Evolutionary conservation across 2,329 filamentous ascomycete species (phyloP).

Genomic region (Taxawa tesnikishii): DNA sequence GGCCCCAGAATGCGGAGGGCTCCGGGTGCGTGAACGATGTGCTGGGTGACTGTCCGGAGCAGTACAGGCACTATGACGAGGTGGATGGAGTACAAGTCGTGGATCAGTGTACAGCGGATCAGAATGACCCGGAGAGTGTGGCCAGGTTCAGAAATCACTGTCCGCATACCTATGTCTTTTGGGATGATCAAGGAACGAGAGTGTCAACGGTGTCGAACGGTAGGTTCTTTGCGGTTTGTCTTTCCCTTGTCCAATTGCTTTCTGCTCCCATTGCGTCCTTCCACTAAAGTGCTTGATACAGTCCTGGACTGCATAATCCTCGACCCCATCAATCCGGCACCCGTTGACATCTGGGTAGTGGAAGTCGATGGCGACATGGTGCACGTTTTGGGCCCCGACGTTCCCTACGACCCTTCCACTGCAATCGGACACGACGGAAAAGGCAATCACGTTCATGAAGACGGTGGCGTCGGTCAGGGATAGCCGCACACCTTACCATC

Average conservation of each 20-base stretch:
- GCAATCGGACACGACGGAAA: no score
- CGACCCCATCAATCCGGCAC: neutral
- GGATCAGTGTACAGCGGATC: neutral
- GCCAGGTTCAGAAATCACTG: neutral
- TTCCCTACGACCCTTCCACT: neutral
- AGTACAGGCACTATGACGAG: conserved; percentile 1
- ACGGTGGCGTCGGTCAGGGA: no score
- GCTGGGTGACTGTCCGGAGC: conserved; percentile 2
- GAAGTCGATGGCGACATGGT: neutral
- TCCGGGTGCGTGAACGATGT: conserved; percentile 4
- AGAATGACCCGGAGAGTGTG: neutral
- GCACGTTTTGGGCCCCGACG: neutral
- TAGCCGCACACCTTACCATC: no score
- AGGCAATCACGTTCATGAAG: no score
- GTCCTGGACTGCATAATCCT: neutral
- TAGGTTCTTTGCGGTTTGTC: no score
- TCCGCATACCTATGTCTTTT: neutral
- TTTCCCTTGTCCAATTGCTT: no score
- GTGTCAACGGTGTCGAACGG: no score
- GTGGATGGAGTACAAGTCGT: no score
- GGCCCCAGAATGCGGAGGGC: neutral
- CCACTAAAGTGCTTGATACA: neutral
- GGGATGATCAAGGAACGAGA: neutral
- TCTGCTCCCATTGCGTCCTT: no score
- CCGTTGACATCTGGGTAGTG: neutral